Percentiles rank a stretch among this genome's conserved stretches.
phyloP scores from a whole-genome alignment of 139 green algal species.

The Medakamo hakoo region DNA sequence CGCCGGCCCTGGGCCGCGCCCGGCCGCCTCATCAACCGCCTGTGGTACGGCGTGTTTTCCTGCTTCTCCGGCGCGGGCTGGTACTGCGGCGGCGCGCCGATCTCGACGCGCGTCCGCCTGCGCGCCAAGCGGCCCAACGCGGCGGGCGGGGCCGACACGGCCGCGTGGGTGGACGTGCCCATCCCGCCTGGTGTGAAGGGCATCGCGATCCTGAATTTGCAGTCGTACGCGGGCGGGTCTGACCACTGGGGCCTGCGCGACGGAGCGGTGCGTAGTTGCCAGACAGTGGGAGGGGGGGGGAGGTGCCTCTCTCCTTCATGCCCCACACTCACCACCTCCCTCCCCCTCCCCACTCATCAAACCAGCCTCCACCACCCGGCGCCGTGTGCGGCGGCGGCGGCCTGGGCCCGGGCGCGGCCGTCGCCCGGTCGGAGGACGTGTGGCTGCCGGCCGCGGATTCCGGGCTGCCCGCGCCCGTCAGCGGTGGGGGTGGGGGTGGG shows the following conservation, averaged over 20 bases:
- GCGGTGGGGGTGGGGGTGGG: conserved; percentile 14
- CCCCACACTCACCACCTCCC: too few species aligned
- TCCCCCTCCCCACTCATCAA: too few species aligned
- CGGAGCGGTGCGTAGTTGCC: neutral
- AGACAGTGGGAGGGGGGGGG: conserved; percentile 3
- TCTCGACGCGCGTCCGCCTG: conserved; percentile 25
- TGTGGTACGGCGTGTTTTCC: neutral
- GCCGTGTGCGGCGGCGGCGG: too few species aligned
- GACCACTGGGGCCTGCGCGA: conserved; percentile 56
- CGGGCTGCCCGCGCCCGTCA: too few species aligned
- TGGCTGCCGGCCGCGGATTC: too few species aligned
- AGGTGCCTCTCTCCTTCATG: too few species aligned
- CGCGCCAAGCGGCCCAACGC: conserved; percentile 2
- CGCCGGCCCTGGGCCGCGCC: conserved; percentile 22
- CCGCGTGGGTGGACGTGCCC: conserved; percentile 28
- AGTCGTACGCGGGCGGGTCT: conserved; percentile 59
- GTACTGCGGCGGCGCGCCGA: conserved; percentile 44
- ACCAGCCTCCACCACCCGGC: too few species aligned
- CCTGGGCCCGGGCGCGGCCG: too few species aligned
- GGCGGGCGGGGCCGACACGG: neutral
- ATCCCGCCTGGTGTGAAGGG: conserved; percentile 39
- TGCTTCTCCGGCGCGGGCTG: conserved; percentile 24
- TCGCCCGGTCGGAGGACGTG: too few species aligned
- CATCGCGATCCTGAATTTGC: conserved; percentile 55
- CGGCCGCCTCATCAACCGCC: conserved; percentile 43